Evolutionary conservation across 805 yeast genomes (phyloP).

Genomic region (Vanderwaltozyma polyspora): DNA sequence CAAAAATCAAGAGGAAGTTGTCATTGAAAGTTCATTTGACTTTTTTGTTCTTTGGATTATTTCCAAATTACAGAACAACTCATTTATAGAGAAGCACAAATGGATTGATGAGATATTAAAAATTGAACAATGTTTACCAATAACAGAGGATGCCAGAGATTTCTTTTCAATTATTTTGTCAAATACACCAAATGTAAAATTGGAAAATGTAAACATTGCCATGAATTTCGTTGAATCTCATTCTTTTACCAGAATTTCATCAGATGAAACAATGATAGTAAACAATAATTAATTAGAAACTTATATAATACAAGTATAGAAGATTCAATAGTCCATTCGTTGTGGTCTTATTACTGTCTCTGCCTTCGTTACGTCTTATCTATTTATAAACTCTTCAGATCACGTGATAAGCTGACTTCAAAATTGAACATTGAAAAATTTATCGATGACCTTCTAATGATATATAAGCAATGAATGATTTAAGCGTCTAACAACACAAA

Average conservation of each 20-base stretch:
- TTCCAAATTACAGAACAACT: conserved; percentile 7
- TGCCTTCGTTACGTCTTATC: too few relatives aligned
- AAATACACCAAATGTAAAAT: conserved; percentile 2
- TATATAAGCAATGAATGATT: too few relatives aligned
- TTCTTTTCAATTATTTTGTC: conserved; percentile 6
- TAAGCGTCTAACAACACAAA: too few relatives aligned
- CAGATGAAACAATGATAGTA: conserved; percentile 17
- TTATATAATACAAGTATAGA: too few relatives aligned
- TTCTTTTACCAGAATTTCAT: conserved; percentile 16
- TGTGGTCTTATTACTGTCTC: too few relatives aligned
- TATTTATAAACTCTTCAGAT: too few relatives aligned
- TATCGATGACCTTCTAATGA: too few relatives aligned
- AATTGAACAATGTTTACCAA: conserved; percentile 1
- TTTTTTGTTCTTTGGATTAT: conserved; percentile 31
- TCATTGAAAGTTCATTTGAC: conserved; percentile 36
- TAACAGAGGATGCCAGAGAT: conserved; percentile 3
- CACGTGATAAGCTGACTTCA: too few relatives aligned
- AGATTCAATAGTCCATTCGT: too few relatives aligned
- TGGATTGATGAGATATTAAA: conserved; percentile 16
- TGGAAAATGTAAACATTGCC: conserved; percentile 7
- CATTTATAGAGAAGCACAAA: conserved; percentile 8
- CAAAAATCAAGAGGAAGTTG: conserved; percentile 29
- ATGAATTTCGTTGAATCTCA: conserved; percentile 9
- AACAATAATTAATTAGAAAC: not conserved
- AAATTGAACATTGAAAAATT: too few relatives aligned